Conservation (phyloP, 441 rosid genomes). For the Geranium incanum region DNA sequence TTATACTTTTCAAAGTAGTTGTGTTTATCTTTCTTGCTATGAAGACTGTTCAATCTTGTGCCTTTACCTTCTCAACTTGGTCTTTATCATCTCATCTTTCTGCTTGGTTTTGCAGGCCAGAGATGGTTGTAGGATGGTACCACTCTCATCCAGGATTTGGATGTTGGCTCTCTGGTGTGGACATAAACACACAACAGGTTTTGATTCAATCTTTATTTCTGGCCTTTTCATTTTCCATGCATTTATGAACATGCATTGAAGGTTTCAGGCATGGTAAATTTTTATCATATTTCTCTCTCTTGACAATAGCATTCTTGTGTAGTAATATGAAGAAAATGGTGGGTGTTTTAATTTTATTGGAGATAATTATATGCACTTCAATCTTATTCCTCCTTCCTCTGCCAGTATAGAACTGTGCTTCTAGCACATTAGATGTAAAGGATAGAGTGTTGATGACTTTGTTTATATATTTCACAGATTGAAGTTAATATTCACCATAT, state of each 20-base stretch:
- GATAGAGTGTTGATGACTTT: no score
- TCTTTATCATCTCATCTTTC: background rate
- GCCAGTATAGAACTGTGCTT: no score
- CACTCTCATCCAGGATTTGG: constrained; percentile 99
- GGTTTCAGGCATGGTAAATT: background rate
- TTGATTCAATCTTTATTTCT: background rate
- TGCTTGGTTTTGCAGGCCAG: constrained; percentile 57
- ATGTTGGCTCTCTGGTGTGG: constrained; percentile 99
- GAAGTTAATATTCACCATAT: no score
- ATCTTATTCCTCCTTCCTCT: no score
- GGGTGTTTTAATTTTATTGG: background rate
- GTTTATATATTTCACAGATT: no score
- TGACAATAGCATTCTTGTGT: background rate
- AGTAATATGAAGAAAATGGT: background rate
- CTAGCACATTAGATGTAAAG: no score
- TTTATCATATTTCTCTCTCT: background rate
- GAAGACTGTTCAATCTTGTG: background rate
- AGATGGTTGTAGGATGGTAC: constrained; percentile 99
- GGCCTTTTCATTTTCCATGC: background rate
- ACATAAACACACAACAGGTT: constrained; percentile 96
- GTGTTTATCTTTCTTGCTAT: background rate
- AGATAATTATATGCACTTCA: background rate
- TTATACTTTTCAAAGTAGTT: background rate
- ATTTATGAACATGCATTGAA: background rate
- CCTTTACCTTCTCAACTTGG: background rate